Percentiles rank a stretch among this genome's conserved stretches.
These are phyloP conservation scores for Metschnikowia sp. DNA, from an alignment of 805 yeast genomes.

Conservation along the genomic window DNA sequence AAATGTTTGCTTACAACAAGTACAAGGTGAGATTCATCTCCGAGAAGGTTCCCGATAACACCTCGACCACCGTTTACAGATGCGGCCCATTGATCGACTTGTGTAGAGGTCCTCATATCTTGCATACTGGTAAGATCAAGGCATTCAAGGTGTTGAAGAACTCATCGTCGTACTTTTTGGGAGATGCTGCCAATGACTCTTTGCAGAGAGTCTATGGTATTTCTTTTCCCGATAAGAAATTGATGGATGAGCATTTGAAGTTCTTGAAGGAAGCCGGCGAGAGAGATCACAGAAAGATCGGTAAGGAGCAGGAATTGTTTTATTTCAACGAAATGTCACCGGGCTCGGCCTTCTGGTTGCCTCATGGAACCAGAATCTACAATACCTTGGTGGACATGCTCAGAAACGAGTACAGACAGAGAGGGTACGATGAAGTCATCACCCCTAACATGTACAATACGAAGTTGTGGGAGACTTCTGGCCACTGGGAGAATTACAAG, in stretches of 20 bases:
- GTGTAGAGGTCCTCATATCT: conserved; percentile 97
- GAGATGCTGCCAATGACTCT: conserved; percentile 89
- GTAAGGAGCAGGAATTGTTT: conserved; percentile 94
- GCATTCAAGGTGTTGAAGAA: conserved; percentile 91
- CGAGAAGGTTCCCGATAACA: conserved; percentile 92
- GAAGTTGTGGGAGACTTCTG: conserved; percentile 97
- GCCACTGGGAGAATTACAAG: conserved; percentile 97
- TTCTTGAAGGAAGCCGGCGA: conserved; percentile 94
- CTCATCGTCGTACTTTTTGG: conserved; percentile 93
- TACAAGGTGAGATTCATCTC: conserved; percentile 85
- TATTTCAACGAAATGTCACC: conserved; percentile 96
- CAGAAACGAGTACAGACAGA: conserved; percentile 79
- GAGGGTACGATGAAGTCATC: conserved; percentile 97
- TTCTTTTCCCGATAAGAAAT: conserved; percentile 96
- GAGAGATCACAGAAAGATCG: conserved; percentile 95
- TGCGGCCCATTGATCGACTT: conserved; percentile 96
- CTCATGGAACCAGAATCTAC: conserved; percentile 98
- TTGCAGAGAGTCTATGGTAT: conserved; percentile 97
- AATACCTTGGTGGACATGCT: conserved; percentile 77
- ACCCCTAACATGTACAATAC: conserved; percentile 99
- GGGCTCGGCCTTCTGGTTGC: conserved; percentile 98
- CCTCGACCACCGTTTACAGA: conserved; percentile 93
- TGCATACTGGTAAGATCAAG: conserved; percentile 95
- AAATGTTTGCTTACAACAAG: conserved; percentile 94
- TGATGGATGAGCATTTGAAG: conserved; percentile 90